phyloP scores from a whole-genome alignment of 2,329 filamentous ascomycete species.

The Aureobasidium musti region DNA sequence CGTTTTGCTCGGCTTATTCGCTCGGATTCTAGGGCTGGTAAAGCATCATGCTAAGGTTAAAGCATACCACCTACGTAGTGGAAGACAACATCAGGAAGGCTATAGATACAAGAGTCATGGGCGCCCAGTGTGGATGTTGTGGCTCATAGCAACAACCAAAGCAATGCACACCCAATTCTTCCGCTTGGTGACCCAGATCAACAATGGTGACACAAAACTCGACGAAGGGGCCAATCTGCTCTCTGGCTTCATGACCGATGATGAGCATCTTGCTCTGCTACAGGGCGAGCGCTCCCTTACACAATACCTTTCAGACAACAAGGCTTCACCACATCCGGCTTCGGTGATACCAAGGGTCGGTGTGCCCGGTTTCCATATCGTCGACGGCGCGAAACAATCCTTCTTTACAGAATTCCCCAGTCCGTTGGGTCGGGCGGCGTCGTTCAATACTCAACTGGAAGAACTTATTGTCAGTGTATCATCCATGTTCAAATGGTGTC shows the following conservation, averaged over 20 bases:
- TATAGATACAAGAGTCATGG: background rate
- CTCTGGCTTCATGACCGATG: conserved; percentile 2
- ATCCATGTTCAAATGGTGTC: too few relatives aligned
- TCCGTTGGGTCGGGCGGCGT: conserved; percentile 10
- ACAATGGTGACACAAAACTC: background rate
- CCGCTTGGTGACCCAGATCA: conserved; percentile 11
- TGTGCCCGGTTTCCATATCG: conserved; percentile 11
- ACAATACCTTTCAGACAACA: conserved; percentile 22
- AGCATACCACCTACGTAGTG: background rate
- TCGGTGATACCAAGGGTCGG: conserved; percentile 9
- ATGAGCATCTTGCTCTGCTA: conserved; percentile 17
- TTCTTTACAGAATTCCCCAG: conserved; percentile 20
- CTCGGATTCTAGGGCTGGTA: background rate
- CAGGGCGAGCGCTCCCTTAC: conserved; percentile 9
- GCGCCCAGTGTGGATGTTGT: background rate
- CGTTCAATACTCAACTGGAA: conserved; percentile 6
- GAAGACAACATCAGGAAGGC: background rate
- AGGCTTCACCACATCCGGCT: conserved; percentile 5
- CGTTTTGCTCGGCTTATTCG: background rate
- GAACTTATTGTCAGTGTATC: conserved; percentile 7
- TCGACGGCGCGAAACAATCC: background rate
- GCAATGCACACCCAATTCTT: conserved; percentile 10
- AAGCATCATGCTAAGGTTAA: background rate
- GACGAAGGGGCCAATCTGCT: background rate
- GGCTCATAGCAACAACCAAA: background rate